Evolutionary conservation across 2,329 filamentous ascomycete genomes (phyloP).

Genomic region (Neofusicoccum cordaticola): DNA sequence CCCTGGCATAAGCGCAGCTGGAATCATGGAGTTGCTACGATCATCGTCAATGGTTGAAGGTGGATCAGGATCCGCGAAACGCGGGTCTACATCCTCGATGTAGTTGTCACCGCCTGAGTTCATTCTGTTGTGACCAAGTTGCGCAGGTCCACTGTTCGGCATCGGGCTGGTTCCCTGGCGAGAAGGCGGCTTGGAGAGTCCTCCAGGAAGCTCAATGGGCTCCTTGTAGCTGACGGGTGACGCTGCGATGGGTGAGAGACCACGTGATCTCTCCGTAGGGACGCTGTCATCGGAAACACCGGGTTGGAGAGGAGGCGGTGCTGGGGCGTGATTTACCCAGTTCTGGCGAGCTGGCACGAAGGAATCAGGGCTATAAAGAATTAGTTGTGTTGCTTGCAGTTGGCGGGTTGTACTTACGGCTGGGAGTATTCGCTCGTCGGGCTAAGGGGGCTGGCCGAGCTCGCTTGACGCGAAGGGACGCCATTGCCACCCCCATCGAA

Average conservation of each 20-base stretch:
- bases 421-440: conserved; percentile 43
- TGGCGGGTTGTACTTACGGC: conserved; percentile 57
- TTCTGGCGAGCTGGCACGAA: conserved; percentile 49
- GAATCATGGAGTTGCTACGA: conserved; percentile 10
- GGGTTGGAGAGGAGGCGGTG: conserved; percentile 16
- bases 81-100: conserved; percentile 91
- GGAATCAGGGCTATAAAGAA: conserved; percentile 27
- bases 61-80: conserved; percentile 60
- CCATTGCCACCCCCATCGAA: conserved; percentile 26
- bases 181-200: conserved; percentile 27
- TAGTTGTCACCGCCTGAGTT: conserved; percentile 52
- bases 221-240: conserved; percentile 23
- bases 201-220: conserved; percentile 33
- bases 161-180: conserved; percentile 6
- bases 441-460: conserved; percentile 63
- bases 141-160: conserved; percentile 17
- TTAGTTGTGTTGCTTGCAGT: neutral
- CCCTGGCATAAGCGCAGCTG: conserved; percentile 34
- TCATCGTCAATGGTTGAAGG: neutral
- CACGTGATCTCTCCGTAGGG: conserved; percentile 23
- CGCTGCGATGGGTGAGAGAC: conserved; percentile 39
- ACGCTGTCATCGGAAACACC: conserved; percentile 4
- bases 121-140: conserved; percentile 10
- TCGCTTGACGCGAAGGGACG: conserved; percentile 25
- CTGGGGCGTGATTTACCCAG: conserved; percentile 30